Evolutionary conservation across 2,329 filamentous ascomycete genomes (phyloP).

Genomic region (Tolypocladium ovalisporum): DNA sequence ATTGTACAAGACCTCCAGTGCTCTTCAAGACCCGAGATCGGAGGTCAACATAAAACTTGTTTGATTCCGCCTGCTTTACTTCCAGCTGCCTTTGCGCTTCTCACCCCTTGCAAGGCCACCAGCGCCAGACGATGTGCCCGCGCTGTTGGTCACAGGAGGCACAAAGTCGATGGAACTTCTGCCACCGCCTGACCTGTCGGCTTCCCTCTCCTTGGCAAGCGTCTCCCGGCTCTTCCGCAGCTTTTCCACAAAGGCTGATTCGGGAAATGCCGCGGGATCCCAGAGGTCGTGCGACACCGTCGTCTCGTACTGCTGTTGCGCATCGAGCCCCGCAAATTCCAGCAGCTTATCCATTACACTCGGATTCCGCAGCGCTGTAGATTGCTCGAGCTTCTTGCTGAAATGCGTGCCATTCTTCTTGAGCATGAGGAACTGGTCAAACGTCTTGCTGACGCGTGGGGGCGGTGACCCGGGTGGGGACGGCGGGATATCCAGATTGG

Average conservation of each 20-base stretch:
- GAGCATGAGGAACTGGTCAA: conserved; percentile 63
- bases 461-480: conserved; percentile 56
- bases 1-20: neutral
- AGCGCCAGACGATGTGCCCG: conserved; percentile 9
- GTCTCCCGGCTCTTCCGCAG: conserved; percentile 38
- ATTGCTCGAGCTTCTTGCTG: conserved; percentile 60
- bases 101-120: conserved; percentile 16
- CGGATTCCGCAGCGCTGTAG: conserved; percentile 60
- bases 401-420: conserved; percentile 71
- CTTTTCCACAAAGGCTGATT: conserved; percentile 39
- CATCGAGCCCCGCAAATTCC: conserved; percentile 45
- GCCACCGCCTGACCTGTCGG: conserved; percentile 29
- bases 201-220: conserved; percentile 31
- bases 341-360: conserved; percentile 62
- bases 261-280: conserved; percentile 46
- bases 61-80: conserved; percentile 4
- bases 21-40: neutral
- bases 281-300: conserved; percentile 45
- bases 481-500: conserved; percentile 63
- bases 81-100: conserved; percentile 24
- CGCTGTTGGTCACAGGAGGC: conserved; percentile 12
- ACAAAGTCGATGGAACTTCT: conserved; percentile 40
- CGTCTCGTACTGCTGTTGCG: conserved; percentile 53
- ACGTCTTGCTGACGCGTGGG: conserved; percentile 48
- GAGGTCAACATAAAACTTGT: neutral